Base-by-base conservation (phyloP, 495 filamentous ascomycete genomes). In the Amniculicola lignicola region DNA sequence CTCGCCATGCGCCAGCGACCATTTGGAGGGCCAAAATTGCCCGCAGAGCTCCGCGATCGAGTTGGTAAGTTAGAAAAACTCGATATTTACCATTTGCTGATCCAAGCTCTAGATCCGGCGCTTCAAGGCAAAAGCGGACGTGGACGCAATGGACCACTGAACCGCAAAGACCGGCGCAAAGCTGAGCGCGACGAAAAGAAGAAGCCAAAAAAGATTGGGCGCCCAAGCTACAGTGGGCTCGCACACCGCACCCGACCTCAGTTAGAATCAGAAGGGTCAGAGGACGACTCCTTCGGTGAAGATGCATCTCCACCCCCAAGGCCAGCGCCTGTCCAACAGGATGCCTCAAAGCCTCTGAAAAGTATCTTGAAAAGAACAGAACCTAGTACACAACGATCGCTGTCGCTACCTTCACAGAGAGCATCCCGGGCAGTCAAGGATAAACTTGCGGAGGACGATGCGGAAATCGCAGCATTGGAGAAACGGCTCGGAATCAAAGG, bases 401-500 rank as follows among this genome's bases (percentile, higher is more conserved):
- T 62, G 12, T 44, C 62, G 28, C 51, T 67, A 21, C 63, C 68
- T 21, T 62, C 67, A 2, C 64, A 64, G 1, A 70, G 72, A 42
- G 44, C 85, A 10, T 79, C 88, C 5, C 81, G 76, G 49, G 74
- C 73, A 0, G 74, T 86, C 0, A 82, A 80, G 67, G 78, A 83
- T 4, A 84, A 80, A 56, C 71, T 97, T 18, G 74, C 72, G 0
- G 72, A 83, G 45, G 93, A 97, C 51, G 89, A 96, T 62, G 83
- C 81, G 2, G 88, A 96, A 57, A 96, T 98, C 64, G 84, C 86
- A 14, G 87, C 83, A 7, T 69, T 96, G 51, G 94, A 98, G 72
- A 89, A 84, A 73, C 94, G 88, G 64, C 76, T 98, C 31, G 91
- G 91, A 1, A 72, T 96, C 11, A 96, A 87, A 68, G 81, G 81